These are phyloP conservation scores for Globisporangium orthogonon DNA, from an alignment of 352 stramenopile species.

Conservation along the genomic window DNA sequence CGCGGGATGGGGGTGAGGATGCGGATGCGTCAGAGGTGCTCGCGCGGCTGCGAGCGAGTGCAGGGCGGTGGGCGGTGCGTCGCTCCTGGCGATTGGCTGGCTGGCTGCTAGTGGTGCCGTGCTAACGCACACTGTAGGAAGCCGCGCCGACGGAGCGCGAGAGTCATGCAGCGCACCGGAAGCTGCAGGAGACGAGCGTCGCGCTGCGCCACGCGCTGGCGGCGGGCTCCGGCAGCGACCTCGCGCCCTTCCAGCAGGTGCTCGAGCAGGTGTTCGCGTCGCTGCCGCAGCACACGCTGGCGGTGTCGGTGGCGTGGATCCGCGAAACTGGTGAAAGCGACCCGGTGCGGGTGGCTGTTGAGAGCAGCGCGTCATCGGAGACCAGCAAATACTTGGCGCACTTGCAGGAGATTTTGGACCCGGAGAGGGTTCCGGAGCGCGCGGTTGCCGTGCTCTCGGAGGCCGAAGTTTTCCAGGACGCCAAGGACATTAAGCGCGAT, in stretches of 20 bases:
- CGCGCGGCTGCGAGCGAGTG: slow-evolving; percentile 2
- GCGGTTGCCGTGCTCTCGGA: slow-evolving; percentile 29
- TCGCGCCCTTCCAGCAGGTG: slow-evolving; percentile 53
- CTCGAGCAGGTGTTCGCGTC: slow-evolving; percentile 46
- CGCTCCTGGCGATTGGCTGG: background rate
- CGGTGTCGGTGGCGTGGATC: slow-evolving; percentile 45
- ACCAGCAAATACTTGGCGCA: slow-evolving; percentile 25
- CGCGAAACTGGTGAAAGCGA: background rate
- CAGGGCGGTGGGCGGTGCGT: slow-evolving; percentile 9
- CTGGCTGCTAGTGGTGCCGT: background rate
- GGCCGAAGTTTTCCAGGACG: slow-evolving; percentile 62
- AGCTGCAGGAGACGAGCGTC: slow-evolving; percentile 24
- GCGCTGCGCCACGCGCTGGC: slow-evolving; percentile 35
- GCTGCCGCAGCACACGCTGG: slow-evolving; percentile 22
- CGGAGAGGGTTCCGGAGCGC: background rate
- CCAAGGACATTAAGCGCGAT: slow-evolving; percentile 78
- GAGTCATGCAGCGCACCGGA: background rate
- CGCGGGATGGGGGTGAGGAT: background rate
- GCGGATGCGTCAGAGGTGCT: slow-evolving; percentile 3
- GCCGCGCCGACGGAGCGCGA: background rate
- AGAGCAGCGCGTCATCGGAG: background rate
- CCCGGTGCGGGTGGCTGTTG: background rate
- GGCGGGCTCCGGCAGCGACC: slow-evolving; percentile 15
- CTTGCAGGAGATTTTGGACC: slow-evolving; percentile 17
- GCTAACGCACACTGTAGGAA: background rate